Evolutionary conservation across 768 basidiomycete species (phyloP).

Genomic region (Hericium erinaceus): DNA sequence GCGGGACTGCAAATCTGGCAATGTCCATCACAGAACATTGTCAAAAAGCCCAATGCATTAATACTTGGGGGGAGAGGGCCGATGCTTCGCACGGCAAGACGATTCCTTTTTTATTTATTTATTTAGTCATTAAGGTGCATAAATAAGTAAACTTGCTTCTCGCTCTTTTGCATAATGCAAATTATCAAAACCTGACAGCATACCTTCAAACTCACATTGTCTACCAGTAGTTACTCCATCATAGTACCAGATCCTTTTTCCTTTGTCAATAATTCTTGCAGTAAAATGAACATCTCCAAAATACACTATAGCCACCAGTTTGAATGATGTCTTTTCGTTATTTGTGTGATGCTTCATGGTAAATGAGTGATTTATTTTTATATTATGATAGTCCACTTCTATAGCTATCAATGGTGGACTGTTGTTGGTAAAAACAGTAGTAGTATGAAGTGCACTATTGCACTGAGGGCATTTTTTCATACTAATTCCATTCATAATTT

Average conservation of each 20-base stretch:
- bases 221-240: constrained; percentile 13
- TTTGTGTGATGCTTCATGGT: background rate
- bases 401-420: background rate
- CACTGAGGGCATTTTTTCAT: background rate
- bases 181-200: background rate
- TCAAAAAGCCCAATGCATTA: too few species aligned
- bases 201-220: background rate
- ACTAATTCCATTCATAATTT: background rate
- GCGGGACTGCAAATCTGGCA: too few species aligned
- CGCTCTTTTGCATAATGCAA: background rate
- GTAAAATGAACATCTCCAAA: constrained; percentile 17
- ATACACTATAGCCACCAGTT: constrained; percentile 17
- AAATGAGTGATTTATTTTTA: background rate
- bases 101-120: background rate
- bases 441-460: background rate
- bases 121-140: background rate
- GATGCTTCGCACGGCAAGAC: background rate
- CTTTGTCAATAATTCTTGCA: constrained; percentile 8
- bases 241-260: constrained; percentile 18
- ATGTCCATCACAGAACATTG: too few species aligned
- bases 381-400: background rate
- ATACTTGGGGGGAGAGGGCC: background rate
- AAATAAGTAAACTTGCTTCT: background rate
- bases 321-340: background rate
- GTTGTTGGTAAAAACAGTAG: background rate